Base-by-base conservation (phyloP, 1,284 basidiomycete genomes). In the Fistulinella cinereoalba region DNA sequence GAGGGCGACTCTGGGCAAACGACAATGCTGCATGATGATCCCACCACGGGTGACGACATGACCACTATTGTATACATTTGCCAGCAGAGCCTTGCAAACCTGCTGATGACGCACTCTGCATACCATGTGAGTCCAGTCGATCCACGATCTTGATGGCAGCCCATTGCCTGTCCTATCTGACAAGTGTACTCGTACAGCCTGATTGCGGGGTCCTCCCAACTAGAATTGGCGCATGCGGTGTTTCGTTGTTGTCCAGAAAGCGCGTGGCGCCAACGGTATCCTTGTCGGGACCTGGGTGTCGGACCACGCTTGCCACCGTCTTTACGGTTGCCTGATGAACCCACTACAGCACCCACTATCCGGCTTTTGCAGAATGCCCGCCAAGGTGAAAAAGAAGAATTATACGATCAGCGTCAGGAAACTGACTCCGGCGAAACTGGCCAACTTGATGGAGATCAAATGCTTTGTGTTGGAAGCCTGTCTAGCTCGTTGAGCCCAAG, bases 361-460 rank as follows among this genome's bases (percentile, higher is more conserved):
- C 0, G 81, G 89, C 58, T 74, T 97, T 9, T 85, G 94, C 3
- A 62, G 70, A 11, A 70, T 85, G 13, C 76, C 97, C 38, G 67
- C 74, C 1, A 73, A 72, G 32, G 75, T 81, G 0, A 79, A 79
- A 50, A 93, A 92, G 70, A 97, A 97, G 64, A 85, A 81, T 52
- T 99, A 99, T 67, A 97, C 96, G 1, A 84, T 99, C 57, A 91
- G 85, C 41, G 96, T 99, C 0, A 96, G 96, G 25, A 94, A 97
- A 67, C 77, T 97, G 46, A 97, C 93, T 58, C 96, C 96, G 0
- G 83, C 94, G 15, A 99, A 99, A 62, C 75, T 99, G 27, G 96
- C 88, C 11, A 99, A 99, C 65, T 98, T 98, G 65, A 80, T 92
- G 58, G 96, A 98, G 66, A 87, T 99, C 42, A 96, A 98, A 62